These are phyloP conservation scores for Aspergillus leporis DNA, from an alignment of 495 filamentous ascomycete species.

Conservation along the genomic window DNA sequence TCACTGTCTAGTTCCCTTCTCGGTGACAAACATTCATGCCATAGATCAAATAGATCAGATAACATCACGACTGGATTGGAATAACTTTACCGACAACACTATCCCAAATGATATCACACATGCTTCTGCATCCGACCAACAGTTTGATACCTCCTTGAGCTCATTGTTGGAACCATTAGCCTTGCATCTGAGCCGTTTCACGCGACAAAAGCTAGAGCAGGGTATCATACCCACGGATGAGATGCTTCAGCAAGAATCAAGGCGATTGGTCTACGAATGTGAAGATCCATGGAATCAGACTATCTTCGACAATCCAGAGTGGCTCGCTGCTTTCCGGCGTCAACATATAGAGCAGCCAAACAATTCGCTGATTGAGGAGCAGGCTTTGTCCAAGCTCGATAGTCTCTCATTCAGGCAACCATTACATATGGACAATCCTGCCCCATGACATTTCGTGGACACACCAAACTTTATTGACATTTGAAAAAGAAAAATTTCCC, in stretches of 20 bases:
- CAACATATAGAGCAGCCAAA: not conserved
- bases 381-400: not conserved
- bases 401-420: not conserved
- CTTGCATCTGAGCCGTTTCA: constrained; percentile 45
- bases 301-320: constrained; percentile 55
- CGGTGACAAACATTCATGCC: constrained; percentile 14
- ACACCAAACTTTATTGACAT: no score
- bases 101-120: not conserved
- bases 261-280: constrained; percentile 57
- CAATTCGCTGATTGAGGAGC: not conserved
- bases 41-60: constrained; percentile 24
- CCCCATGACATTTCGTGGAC: no score
- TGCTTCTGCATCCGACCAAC: not conserved
- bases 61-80: constrained; percentile 10
- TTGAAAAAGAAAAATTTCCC: no score
- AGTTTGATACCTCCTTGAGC: not conserved
- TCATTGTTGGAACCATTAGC: constrained; percentile 21
- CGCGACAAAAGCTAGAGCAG: constrained; percentile 39
- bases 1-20: constrained; percentile 29
- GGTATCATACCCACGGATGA: constrained; percentile 55
- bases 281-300: constrained; percentile 69
- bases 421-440: not conserved
- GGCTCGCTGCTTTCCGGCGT: constrained; percentile 40
- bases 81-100: not conserved
- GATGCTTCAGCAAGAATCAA: constrained; percentile 56